Evolutionary conservation across 1,139 yeast genomes (phyloP).

Genomic region (Kurtzmaniella quercitrusa): DNA sequence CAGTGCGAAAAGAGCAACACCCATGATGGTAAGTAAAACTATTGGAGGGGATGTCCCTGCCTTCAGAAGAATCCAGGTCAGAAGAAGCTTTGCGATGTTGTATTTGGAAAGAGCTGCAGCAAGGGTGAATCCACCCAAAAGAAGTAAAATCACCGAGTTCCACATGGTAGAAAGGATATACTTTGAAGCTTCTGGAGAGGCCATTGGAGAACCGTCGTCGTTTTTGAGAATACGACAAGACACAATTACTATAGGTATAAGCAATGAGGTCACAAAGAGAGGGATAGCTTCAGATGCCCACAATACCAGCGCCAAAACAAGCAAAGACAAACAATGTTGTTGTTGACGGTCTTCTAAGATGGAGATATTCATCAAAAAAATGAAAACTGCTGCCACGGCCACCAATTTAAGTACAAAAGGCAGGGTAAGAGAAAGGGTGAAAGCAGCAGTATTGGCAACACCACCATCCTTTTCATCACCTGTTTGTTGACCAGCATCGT

Average conservation of each 20-base stretch:
- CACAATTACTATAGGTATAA: constrained; percentile 58
- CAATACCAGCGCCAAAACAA: constrained; percentile 62
- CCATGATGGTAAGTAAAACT: constrained; percentile 61
- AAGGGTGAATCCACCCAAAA: constrained; percentile 68
- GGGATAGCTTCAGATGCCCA: constrained; percentile 79
- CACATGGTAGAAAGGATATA: constrained; percentile 61
- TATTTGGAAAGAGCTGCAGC: constrained; percentile 73
- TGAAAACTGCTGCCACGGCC: constrained; percentile 41
- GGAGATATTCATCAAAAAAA: constrained; percentile 45
- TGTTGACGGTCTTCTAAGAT: constrained; percentile 60
- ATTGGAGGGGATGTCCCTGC: constrained; percentile 68
- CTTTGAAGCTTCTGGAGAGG: constrained; percentile 50
- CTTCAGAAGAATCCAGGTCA: constrained; percentile 58
- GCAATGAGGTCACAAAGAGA: constrained; percentile 59
- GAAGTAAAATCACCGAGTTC: constrained; percentile 67
- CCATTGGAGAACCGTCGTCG: constrained; percentile 51
- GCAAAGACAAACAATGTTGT: constrained; percentile 62
- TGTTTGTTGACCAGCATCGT: constrained; percentile 11
- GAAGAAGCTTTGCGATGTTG: constrained; percentile 62
- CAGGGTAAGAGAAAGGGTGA: constrained; percentile 36
- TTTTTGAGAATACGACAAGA: constrained; percentile 54
- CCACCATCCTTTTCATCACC: constrained; percentile 11
- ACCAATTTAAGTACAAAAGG: constrained; percentile 46
- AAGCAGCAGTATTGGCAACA: constrained; percentile 13
- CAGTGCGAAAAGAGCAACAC: constrained; percentile 62